Conservation (phyloP, 2,329 filamentous ascomycete genomes). For the Aphanoascus verrucosus region DNA sequence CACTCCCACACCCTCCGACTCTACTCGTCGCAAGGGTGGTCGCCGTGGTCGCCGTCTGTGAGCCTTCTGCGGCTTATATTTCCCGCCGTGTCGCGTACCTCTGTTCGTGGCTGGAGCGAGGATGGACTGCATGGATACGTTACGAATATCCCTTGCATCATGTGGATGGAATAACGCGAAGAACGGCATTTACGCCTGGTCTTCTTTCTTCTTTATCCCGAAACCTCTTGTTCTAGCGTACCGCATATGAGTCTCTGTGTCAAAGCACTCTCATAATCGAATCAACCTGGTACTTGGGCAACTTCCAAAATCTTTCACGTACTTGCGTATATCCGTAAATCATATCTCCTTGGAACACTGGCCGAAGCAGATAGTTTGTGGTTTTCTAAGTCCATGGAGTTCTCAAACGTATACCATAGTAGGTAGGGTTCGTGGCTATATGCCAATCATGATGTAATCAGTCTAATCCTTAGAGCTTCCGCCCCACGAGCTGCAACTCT, state of each 20-base stretch:
- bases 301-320: background rate
- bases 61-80: constrained; percentile 30
- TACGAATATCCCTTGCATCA: constrained; percentile 25
- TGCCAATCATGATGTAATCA: too few relatives aligned
- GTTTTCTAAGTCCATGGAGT: too few relatives aligned
- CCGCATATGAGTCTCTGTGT: background rate
- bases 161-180: constrained; percentile 43
- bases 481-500: too few relatives aligned
- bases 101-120: constrained; percentile 19
- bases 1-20: constrained; percentile 97
- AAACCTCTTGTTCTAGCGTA: background rate
- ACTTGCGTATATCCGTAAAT: background rate
- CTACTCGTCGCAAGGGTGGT: constrained; percentile 99
- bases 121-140: constrained; percentile 26
- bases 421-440: too few relatives aligned
- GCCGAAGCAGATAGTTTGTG: too few relatives aligned
- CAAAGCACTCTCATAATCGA: constrained; percentile 4
- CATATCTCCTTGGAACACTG: too few relatives aligned
- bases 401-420: too few relatives aligned
- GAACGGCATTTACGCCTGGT: constrained; percentile 45
- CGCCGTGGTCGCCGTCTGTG: constrained; percentile 99
- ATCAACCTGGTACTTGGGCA: constrained; percentile 5
- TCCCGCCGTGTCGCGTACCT: constrained; percentile 8
- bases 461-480: too few relatives aligned
- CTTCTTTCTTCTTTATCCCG: constrained; percentile 31